phyloP scores from a whole-genome alignment of 2,329 filamentous ascomycete species.

The Onygenales sp. region DNA sequence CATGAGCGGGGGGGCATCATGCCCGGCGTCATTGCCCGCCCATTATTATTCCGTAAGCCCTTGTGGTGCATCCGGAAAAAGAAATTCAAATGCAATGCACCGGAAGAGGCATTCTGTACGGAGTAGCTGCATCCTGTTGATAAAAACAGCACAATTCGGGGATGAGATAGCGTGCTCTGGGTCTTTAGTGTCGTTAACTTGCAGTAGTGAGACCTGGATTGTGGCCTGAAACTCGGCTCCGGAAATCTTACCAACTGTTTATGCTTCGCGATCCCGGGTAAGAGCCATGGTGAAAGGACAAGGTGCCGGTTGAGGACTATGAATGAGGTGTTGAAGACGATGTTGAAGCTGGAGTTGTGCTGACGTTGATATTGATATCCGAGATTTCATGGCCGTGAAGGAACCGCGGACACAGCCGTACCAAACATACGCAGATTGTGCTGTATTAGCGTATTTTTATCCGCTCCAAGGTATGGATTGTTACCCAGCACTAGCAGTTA shows the following conservation, averaged over 20 bases:
- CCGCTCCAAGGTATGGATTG: neutral
- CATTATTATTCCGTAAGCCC: neutral
- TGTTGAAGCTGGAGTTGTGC: neutral
- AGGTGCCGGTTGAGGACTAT: too few relatives aligned
- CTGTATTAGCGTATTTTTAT: neutral
- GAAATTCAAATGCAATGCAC: too few relatives aligned
- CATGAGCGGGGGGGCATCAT: neutral
- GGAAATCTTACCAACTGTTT: neutral
- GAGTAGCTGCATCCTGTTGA: too few relatives aligned
- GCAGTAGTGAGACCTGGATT: neutral
- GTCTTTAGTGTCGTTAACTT: neutral
- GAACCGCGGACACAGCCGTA: too few relatives aligned
- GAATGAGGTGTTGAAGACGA: neutral
- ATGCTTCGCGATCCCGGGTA: too few relatives aligned
- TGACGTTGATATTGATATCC: too few relatives aligned
- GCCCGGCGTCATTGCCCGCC: too few relatives aligned
- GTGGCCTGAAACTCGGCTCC: neutral
- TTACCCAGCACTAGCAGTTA: slow-evolving; percentile 20
- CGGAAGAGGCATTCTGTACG: too few relatives aligned
- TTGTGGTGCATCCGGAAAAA: too few relatives aligned
- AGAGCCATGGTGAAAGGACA: too few relatives aligned
- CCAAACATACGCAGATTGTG: too few relatives aligned
- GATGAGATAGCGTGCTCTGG: neutral
- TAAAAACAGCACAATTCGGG: neutral
- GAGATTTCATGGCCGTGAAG: too few relatives aligned